Evolutionary conservation across 768 basidiomycete species (phyloP).

Genomic region (Coprinopsis marcescibilis): DNA sequence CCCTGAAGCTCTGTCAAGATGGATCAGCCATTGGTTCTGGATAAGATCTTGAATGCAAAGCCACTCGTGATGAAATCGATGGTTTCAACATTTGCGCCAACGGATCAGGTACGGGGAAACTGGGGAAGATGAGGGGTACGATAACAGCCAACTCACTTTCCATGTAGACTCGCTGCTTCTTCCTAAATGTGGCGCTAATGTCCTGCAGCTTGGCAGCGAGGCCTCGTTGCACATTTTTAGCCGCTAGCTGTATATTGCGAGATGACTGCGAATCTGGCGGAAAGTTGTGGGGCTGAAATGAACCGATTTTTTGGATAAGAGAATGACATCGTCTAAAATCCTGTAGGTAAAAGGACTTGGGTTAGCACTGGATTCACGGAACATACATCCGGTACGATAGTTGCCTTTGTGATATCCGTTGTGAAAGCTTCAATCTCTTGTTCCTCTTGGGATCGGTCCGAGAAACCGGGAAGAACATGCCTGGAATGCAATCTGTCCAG

Average conservation of each 20-base stretch:
- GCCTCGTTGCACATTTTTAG: slow-evolving; percentile 92
- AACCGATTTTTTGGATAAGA: slow-evolving; percentile 72
- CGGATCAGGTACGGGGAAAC: slow-evolving; percentile 17
- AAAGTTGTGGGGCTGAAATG: slow-evolving; percentile 54
- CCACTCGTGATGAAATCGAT: slow-evolving; percentile 16
- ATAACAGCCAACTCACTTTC: slow-evolving; percentile 64
- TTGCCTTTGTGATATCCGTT: slow-evolving; percentile 77
- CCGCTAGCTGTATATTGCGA: slow-evolving; percentile 51
- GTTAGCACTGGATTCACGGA: too few species aligned
- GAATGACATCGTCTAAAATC: slow-evolving; percentile 60
- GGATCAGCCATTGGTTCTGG: slow-evolving; percentile 1
- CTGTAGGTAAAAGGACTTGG: slow-evolving; percentile 33
- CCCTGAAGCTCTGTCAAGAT: slow-evolving; percentile 76
- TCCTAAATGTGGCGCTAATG: slow-evolving; percentile 85
- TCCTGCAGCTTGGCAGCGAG: slow-evolving; percentile 97
- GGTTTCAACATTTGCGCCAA: slow-evolving; percentile 13
- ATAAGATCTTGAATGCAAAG: slow-evolving; percentile 12
- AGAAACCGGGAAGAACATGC: slow-evolving; percentile 92
- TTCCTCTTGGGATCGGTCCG: slow-evolving; percentile 92
- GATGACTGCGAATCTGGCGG: slow-evolving; percentile 46
- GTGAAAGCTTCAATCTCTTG: slow-evolving; percentile 87
- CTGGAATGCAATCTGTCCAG: slow-evolving; percentile 96
- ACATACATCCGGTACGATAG: slow-evolving; percentile 40
- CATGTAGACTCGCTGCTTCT: slow-evolving; percentile 98
- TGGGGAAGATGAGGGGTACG: slow-evolving; percentile 10